Percentiles rank a stretch among this genome's conserved stretches.
Evolutionary conservation across 306 rosid genomes (phyloP).

Genomic region (Urtica urens): DNA sequence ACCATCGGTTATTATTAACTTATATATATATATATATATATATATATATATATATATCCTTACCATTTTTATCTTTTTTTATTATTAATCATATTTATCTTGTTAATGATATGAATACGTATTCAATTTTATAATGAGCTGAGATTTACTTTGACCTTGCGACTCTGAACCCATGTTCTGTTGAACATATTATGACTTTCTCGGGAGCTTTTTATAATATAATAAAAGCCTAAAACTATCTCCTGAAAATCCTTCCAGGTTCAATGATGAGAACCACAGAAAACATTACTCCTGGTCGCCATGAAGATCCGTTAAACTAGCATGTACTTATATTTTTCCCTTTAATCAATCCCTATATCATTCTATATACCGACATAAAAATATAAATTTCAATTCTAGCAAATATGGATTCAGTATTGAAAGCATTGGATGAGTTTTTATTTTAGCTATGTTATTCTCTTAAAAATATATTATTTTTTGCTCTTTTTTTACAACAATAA

Average conservation of each 20-base stretch:
- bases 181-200: conserved; percentile 3
- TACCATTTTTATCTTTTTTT: not conserved
- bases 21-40: not conserved
- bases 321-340: too few species aligned
- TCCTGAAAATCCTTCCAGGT: too few species aligned
- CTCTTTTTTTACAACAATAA: not conserved
- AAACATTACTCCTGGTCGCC: too few species aligned
- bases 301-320: too few species aligned
- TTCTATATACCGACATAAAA: too few species aligned
- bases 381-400: too few species aligned
- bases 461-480: not conserved
- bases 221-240: too few species aligned
- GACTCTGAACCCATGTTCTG: conserved; percentile 16
- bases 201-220: not conserved
- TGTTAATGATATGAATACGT: not conserved
- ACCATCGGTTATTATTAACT: not conserved
- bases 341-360: too few species aligned
- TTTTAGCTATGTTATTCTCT: not conserved
- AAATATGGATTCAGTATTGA: too few species aligned
- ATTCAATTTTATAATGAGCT: not conserved
- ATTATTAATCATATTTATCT: not conserved
- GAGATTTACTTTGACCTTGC: conserved; percentile 18
- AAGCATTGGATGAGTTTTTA: not conserved
- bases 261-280: too few species aligned
- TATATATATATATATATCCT: too few species aligned